phyloP scores from a whole-genome alignment of 2,329 filamentous ascomycete species.

The Amphichorda felina region DNA sequence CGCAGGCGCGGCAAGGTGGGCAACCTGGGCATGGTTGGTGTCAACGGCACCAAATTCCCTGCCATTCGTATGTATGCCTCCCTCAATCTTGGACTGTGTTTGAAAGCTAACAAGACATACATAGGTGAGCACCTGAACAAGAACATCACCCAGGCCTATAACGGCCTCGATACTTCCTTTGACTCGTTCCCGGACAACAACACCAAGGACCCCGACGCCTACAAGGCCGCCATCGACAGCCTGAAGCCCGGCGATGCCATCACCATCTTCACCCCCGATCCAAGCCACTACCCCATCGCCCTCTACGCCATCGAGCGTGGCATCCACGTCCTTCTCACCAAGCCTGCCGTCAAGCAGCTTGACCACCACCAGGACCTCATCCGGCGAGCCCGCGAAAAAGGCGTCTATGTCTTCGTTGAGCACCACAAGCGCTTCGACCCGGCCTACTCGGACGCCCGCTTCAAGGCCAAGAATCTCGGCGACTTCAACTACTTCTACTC shows the following conservation, averaged over 20 bases:
- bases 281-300: conserved; percentile 85
- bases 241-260: conserved; percentile 76
- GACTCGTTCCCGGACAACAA: conserved; percentile 70
- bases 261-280: conserved; percentile 92
- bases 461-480: conserved; percentile 63
- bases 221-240: conserved; percentile 79
- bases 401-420: conserved; percentile 86
- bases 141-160: conserved; percentile 84
- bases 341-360: conserved; percentile 81
- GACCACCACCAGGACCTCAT: conserved; percentile 69
- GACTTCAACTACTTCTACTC: conserved; percentile 99
- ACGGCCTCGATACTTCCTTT: conserved; percentile 78
- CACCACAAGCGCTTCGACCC: conserved; percentile 96
- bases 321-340: conserved; percentile 87
- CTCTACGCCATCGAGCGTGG: conserved; percentile 81
- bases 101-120: neutral
- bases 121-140: conserved; percentile 70
- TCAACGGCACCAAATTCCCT: conserved; percentile 80
- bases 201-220: conserved; percentile 63
- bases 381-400: conserved; percentile 56
- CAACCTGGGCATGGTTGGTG: conserved; percentile 79
- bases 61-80: conserved; percentile 58
- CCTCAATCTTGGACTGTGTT: too few relatives aligned
- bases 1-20: conserved; percentile 80
- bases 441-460: conserved; percentile 78